Percentiles rank a stretch among this genome's conserved stretches.
Conservation (phyloP, 768 basidiomycete species). For the Hericium coralloides region DNA sequence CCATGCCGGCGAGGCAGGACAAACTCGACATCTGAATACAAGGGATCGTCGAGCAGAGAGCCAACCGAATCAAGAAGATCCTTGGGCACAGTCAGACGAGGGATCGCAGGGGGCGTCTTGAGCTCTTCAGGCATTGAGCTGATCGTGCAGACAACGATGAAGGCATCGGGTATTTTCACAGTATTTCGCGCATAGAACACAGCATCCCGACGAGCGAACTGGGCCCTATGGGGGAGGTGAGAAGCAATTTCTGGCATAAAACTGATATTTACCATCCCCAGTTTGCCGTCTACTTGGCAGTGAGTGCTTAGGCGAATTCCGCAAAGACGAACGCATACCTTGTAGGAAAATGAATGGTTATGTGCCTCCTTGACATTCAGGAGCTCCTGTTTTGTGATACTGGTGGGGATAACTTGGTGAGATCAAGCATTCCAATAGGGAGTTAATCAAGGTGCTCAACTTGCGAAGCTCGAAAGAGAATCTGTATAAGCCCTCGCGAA, state of each 20-base stretch:
- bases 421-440: neutral
- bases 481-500: conserved; percentile 77
- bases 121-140: conserved; percentile 55
- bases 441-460: conserved; percentile 24
- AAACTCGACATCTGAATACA: conserved; percentile 81
- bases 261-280: conserved; percentile 65
- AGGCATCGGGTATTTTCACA: conserved; percentile 53
- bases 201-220: conserved; percentile 68
- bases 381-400: conserved; percentile 38
- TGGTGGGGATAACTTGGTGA: conserved; percentile 9
- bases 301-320: neutral
- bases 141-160: conserved; percentile 73
- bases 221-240: conserved; percentile 41
- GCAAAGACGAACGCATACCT: conserved; percentile 27
- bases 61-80: conserved; percentile 66
- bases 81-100: conserved; percentile 52
- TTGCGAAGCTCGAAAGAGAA: conserved; percentile 79
- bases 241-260: neutral
- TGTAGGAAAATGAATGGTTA: conserved; percentile 74
- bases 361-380: conserved; percentile 71
- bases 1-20: conserved; percentile 45
- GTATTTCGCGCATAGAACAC: conserved; percentile 51
- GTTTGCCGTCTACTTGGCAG: conserved; percentile 53
- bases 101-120: conserved; percentile 31
- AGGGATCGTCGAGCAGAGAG: conserved; percentile 65